Evolutionary conservation across 139 green algal genomes (phyloP).

Genomic region (Coelastrella sp.): DNA sequence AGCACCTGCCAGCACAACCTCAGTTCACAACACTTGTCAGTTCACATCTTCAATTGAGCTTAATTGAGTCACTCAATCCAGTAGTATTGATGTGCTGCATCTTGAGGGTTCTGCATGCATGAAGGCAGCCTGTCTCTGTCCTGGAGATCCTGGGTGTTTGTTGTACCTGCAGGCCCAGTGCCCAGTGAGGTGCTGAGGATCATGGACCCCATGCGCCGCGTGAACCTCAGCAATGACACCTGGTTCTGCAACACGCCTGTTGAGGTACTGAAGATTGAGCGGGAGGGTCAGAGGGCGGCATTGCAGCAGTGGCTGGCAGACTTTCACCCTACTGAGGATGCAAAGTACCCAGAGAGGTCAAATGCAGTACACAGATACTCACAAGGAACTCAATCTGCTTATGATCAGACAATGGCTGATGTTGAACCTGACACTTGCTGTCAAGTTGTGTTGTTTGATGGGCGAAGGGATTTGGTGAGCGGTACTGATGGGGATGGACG

Average conservation of each 20-base stretch:
- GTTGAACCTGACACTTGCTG: too few species aligned
- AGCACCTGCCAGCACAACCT: too few species aligned
- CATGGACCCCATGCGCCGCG: not conserved
- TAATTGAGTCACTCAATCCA: too few species aligned
- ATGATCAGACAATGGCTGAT: not conserved
- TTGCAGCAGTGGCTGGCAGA: not conserved
- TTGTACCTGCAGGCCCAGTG: not conserved
- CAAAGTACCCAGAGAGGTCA: constrained; percentile 13
- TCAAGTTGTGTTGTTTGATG: too few species aligned
- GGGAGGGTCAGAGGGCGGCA: not conserved
- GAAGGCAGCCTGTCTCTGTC: not conserved
- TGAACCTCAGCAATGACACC: not conserved
- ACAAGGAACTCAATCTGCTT: not conserved
- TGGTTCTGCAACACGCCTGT: constrained; percentile 17
- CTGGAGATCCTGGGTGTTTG: not conserved
- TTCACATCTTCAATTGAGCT: too few species aligned
- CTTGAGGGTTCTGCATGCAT: not conserved
- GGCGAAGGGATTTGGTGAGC: too few species aligned
- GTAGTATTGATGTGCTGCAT: not conserved
- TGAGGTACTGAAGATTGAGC: constrained; percentile 20
- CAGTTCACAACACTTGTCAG: too few species aligned
- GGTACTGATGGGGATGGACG: too few species aligned
- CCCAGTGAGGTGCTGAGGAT: not conserved
- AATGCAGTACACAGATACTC: not conserved
- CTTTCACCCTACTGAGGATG: not conserved